phyloP scores from a whole-genome alignment of 2,329 filamentous ascomycete species.

The Phaeoacremonium minimum region DNA sequence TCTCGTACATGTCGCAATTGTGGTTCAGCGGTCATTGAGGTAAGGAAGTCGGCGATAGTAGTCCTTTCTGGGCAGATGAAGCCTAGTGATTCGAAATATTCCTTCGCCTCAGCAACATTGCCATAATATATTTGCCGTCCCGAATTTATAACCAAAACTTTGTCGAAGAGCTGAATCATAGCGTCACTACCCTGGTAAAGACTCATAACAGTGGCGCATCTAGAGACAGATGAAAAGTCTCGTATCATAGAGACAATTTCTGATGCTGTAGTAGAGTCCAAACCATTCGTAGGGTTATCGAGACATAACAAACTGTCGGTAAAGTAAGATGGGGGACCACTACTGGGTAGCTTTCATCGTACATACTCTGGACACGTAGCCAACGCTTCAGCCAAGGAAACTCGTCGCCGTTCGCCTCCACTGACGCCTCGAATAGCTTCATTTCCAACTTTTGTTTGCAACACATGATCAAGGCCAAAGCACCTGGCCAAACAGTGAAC shows the following conservation, averaged over 20 bases:
- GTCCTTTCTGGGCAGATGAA: constrained; percentile 53
- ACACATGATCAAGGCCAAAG: constrained; percentile 60
- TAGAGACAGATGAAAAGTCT: constrained; percentile 46
- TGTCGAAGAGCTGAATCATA: constrained; percentile 59
- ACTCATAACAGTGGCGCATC: constrained; percentile 50
- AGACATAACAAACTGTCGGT: constrained; percentile 17
- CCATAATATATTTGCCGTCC: constrained; percentile 63
- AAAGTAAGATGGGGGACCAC: constrained; percentile 7
- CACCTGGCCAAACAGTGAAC: constrained; percentile 49
- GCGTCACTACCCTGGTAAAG: constrained; percentile 58
- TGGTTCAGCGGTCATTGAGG: constrained; percentile 46
- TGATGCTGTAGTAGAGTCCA: constrained; percentile 63
- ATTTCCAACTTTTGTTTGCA: constrained; percentile 57
- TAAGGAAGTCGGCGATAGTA: constrained; percentile 55
- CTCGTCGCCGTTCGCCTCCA: constrained; percentile 59
- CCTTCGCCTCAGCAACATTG: constrained; percentile 42
- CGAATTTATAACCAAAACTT: constrained; percentile 59
- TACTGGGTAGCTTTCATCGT: not conserved
- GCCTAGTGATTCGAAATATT: constrained; percentile 56
- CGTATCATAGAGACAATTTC: constrained; percentile 49
- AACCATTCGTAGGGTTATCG: constrained; percentile 47
- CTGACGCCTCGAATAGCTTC: constrained; percentile 55
- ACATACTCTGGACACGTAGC: constrained; percentile 36
- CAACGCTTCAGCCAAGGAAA: constrained; percentile 63
- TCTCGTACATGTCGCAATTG: constrained; percentile 34